Evolutionary conservation across 495 filamentous ascomycete genomes (phyloP).

Genomic region (Podospora conica): DNA sequence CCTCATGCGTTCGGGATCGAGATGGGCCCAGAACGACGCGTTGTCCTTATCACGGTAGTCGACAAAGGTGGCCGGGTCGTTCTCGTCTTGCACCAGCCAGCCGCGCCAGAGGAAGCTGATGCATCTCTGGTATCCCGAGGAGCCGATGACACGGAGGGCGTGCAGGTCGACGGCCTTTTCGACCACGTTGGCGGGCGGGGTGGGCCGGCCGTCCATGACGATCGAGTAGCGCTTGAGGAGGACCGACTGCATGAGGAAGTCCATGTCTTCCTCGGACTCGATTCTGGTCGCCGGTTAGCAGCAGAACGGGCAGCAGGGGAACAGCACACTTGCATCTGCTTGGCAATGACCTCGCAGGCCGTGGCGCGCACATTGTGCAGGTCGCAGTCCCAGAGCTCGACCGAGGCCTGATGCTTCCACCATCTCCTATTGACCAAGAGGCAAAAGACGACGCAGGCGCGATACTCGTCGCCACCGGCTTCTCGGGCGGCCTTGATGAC

Average conservation of each 20-base stretch:
- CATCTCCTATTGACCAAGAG: conserved; percentile 84
- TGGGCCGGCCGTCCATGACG: conserved; percentile 61
- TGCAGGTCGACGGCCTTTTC: conserved; percentile 92
- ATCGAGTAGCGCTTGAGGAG: conserved; percentile 91
- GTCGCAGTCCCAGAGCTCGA: conserved; percentile 88
- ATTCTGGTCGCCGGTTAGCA: conserved; percentile 45
- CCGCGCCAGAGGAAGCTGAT: conserved; percentile 88
- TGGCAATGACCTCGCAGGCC: conserved; percentile 95
- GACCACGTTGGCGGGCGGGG: conserved; percentile 73
- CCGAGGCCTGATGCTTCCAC: conserved; percentile 74
- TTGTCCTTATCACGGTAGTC: conserved; percentile 73
- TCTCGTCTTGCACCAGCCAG: conserved; percentile 92
- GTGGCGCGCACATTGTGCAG: conserved; percentile 70
- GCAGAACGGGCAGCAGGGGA: not conserved
- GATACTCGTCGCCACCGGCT: conserved; percentile 71
- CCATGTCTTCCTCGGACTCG: conserved; percentile 69
- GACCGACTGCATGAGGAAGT: conserved; percentile 69
- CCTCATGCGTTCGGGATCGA: conserved; percentile 91
- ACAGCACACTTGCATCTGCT: conserved; percentile 55
- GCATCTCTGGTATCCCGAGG: conserved; percentile 90
- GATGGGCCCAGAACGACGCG: conserved; percentile 66
- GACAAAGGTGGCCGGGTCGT: conserved; percentile 79
- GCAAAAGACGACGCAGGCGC: conserved; percentile 73
- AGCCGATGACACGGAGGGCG: conserved; percentile 77
- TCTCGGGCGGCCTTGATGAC: conserved; percentile 73